phyloP scores from a whole-genome alignment of 257 asterid species.

The Eucommia ulmoides region DNA sequence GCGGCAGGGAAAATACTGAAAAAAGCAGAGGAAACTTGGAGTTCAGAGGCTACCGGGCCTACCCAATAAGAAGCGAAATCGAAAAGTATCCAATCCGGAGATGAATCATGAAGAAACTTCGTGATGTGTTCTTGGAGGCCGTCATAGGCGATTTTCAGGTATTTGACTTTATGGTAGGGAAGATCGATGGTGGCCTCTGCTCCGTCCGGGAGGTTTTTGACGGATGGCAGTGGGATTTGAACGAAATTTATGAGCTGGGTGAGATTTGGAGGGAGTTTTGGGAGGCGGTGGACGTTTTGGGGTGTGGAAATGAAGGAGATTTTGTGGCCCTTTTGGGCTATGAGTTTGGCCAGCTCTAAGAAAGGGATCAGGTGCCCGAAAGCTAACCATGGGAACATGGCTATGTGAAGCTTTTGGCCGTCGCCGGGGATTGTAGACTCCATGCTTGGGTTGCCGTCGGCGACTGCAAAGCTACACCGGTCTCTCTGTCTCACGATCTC shows the following conservation, averaged over 20 bases:
- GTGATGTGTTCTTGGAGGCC: slow-evolving; percentile 15
- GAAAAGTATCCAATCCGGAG: slow-evolving; percentile 25
- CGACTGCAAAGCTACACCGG: too few relatives aligned
- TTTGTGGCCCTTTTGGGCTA: slow-evolving; percentile 36
- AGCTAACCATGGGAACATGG: slow-evolving; percentile 57
- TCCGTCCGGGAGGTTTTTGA: slow-evolving; percentile 14
- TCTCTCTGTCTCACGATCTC: too few relatives aligned
- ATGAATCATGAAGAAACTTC: slow-evolving; percentile 6
- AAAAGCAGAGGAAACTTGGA: slow-evolving; percentile 4
- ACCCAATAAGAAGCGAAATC: slow-evolving; percentile 26
- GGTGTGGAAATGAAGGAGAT: slow-evolving; percentile 44
- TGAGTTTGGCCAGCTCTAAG: slow-evolving; percentile 35
- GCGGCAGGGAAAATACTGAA: slow-evolving; percentile 9
- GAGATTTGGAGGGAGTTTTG: slow-evolving; percentile 24
- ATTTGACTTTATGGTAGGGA: too few relatives aligned
- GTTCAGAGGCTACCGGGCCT: slow-evolving; percentile 9
- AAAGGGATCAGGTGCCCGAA: slow-evolving; percentile 53
- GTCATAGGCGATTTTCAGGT: slow-evolving; percentile 21
- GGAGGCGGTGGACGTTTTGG: slow-evolving; percentile 47
- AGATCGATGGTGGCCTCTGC: slow-evolving; percentile 25
- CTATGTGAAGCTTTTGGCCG: too few relatives aligned
- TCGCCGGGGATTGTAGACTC: too few relatives aligned
- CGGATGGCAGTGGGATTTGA: slow-evolving; percentile 25
- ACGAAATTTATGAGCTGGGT: slow-evolving; percentile 18
- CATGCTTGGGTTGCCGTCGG: too few relatives aligned